Evolutionary conservation across 768 basidiomycete species (phyloP).

Genomic region (Mycena albidolilacea): DNA sequence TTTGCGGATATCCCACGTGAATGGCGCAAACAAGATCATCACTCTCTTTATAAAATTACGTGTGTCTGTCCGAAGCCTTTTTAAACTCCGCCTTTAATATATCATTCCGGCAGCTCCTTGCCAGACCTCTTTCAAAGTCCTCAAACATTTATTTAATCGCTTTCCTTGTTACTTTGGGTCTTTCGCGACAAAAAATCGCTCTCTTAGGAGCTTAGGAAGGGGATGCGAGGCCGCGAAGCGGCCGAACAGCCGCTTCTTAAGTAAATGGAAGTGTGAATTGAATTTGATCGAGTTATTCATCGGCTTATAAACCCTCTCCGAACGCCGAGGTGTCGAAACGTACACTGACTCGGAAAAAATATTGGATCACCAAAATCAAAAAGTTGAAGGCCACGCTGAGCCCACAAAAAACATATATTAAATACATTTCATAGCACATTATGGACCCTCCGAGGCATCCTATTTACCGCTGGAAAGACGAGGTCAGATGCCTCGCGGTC

Average conservation of each 20-base stretch:
- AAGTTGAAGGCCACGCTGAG: not conserved
- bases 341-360: slow-evolving; percentile 7
- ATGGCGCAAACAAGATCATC: not conserved
- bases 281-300: slow-evolving; percentile 11
- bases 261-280: too few relatives aligned
- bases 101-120: too few relatives aligned
- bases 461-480: not conserved
- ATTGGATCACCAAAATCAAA: not conserved
- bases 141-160: too few relatives aligned
- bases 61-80: too few relatives aligned
- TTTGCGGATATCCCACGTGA: not conserved
- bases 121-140: too few relatives aligned
- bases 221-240: too few relatives aligned
- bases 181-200: too few relatives aligned
- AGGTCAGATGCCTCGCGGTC: not conserved
- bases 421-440: not conserved
- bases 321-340: slow-evolving; percentile 6
- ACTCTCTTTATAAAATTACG: too few relatives aligned
- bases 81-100: too few relatives aligned
- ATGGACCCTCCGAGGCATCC: not conserved
- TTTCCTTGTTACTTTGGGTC: too few relatives aligned
- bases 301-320: slow-evolving; percentile 12
- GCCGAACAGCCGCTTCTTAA: too few relatives aligned
- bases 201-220: too few relatives aligned
- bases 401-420: not conserved